phyloP scores from a whole-genome alignment of 2,329 filamentous ascomycete species.

The Harringtonia aguacate region DNA sequence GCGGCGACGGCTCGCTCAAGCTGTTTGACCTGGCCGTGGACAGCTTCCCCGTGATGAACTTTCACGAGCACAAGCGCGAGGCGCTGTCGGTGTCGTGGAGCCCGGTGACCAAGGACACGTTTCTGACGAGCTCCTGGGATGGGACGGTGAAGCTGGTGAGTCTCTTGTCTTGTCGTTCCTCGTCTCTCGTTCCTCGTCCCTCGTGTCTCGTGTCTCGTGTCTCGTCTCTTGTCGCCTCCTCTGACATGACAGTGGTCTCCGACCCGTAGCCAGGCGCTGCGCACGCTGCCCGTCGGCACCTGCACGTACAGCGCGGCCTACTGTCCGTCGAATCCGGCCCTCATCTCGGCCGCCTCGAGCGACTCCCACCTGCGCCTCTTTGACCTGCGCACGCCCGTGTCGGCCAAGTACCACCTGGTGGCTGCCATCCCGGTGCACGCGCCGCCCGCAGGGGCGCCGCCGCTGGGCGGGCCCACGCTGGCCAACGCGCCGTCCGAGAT shows the following conservation, averaged over 20 bases:
- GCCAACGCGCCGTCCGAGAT: slow-evolving; percentile 62
- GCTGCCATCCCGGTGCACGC: slow-evolving; percentile 76
- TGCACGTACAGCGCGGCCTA: slow-evolving; percentile 94
- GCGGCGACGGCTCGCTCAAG: slow-evolving; percentile 89
- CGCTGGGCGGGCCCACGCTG: slow-evolving; percentile 14
- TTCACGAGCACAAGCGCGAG: slow-evolving; percentile 88
- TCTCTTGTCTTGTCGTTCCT: background rate
- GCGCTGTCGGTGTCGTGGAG: slow-evolving; percentile 93
- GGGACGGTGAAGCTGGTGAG: slow-evolving; percentile 80
- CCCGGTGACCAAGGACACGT: slow-evolving; percentile 78
- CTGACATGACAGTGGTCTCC: slow-evolving; percentile 63
- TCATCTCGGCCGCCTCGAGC: slow-evolving; percentile 79
- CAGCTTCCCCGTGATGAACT: slow-evolving; percentile 82
- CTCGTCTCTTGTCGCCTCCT: background rate
- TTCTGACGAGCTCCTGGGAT: slow-evolving; percentile 90
- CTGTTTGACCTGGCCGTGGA: slow-evolving; percentile 77
- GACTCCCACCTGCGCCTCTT: slow-evolving; percentile 87
- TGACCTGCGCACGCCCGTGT: slow-evolving; percentile 78
- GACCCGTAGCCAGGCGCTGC: slow-evolving; percentile 59
- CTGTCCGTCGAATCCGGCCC: slow-evolving; percentile 74
- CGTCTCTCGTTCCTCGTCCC: background rate
- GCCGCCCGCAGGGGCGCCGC: slow-evolving; percentile 28
- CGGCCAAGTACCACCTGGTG: slow-evolving; percentile 78
- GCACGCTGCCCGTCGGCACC: slow-evolving; percentile 80
- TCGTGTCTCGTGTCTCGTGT: background rate